phyloP scores from a whole-genome alignment of 2,329 filamentous ascomycete species.

The Sporothrix protearum region DNA sequence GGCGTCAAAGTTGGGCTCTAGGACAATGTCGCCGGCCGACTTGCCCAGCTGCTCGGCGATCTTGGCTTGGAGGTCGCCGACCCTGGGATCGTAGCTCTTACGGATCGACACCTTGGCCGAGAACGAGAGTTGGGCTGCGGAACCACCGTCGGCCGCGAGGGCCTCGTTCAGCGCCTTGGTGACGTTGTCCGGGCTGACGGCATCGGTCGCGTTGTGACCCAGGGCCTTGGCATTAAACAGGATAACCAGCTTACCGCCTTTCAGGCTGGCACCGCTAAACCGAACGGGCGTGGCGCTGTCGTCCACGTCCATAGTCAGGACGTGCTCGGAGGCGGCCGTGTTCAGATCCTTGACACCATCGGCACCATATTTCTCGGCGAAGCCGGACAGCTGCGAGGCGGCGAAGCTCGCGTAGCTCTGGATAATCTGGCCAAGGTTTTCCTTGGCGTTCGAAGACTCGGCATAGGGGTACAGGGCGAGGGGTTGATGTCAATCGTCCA shows the following conservation, averaged over 20 bases:
- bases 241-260: conserved; percentile 47
- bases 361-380: conserved; percentile 33
- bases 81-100: conserved; percentile 43
- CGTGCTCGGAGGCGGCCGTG: conserved; percentile 42
- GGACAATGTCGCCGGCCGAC: conserved; percentile 38
- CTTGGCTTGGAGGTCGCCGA: conserved; percentile 40
- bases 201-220: conserved; percentile 45
- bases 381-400: conserved; percentile 19
- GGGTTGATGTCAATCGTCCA: conserved; percentile 52
- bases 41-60: conserved; percentile 38
- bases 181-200: conserved; percentile 39
- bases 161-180: conserved; percentile 46
- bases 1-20: conserved; percentile 48
- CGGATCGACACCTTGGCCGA: conserved; percentile 43
- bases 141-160: conserved; percentile 30
- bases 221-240: conserved; percentile 44
- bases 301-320: conserved; percentile 47
- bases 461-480: conserved; percentile 46
- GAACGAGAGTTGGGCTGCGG: conserved; percentile 40
- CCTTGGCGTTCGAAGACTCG: conserved; percentile 41
- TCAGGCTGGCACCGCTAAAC: conserved; percentile 44
- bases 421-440: conserved; percentile 45
- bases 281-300: conserved; percentile 35
- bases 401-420: conserved; percentile 35
- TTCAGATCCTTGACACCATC: conserved; percentile 44